Percentiles rank a stretch among this genome's conserved stretches.
phyloP scores from a whole-genome alignment of 352 stramenopile genomes.

The Globisporangium carolinianum region DNA sequence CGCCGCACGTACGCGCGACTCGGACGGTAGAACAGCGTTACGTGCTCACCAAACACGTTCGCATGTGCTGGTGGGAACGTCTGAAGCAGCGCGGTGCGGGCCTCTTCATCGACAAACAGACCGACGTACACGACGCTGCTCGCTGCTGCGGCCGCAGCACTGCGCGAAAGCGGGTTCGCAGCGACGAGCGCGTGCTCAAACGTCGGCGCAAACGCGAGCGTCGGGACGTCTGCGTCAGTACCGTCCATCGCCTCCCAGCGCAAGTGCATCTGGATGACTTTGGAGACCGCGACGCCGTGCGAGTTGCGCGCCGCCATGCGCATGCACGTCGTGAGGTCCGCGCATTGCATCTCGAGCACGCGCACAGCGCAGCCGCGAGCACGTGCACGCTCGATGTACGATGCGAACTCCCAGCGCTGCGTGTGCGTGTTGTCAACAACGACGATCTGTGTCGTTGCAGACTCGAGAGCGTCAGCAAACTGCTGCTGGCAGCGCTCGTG shows the following conservation, averaged over 20 bases:
- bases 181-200: conserved; percentile 39
- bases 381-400: conserved; percentile 35
- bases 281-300: conserved; percentile 47
- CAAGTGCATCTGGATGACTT: conserved; percentile 67
- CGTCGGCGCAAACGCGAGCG: conserved; percentile 28
- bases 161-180: conserved; percentile 45
- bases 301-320: conserved; percentile 62
- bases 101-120: conserved; percentile 37
- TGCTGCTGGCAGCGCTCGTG: conserved; percentile 38
- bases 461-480: conserved; percentile 29
- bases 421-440: conserved; percentile 77
- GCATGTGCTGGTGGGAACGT: conserved; percentile 19
- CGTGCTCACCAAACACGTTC: conserved; percentile 48
- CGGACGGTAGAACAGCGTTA: conserved; percentile 61
- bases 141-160: conserved; percentile 5
- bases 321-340: conserved; percentile 32
- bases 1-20: conserved; percentile 41
- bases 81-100: conserved; percentile 26
- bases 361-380: conserved; percentile 18
- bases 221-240: conserved; percentile 33
- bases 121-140: conserved; percentile 40
- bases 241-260: conserved; percentile 16
- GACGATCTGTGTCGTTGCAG: conserved; percentile 19
- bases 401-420: conserved; percentile 58
- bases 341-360: conserved; percentile 54